phyloP scores from a whole-genome alignment of 257 asterid species.

The Capsicum baccatum region DNA sequence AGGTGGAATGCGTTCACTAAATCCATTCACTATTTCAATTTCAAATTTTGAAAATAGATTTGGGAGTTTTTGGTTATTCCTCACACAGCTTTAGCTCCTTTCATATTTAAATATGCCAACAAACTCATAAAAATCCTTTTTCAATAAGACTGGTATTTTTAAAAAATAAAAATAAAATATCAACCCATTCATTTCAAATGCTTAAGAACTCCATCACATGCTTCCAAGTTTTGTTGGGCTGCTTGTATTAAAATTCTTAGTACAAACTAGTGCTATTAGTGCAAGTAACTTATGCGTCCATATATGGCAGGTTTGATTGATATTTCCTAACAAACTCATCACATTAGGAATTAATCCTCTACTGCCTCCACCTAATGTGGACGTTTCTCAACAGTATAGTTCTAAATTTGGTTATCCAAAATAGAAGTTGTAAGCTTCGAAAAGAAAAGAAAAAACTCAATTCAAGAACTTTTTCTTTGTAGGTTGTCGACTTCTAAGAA shows the following conservation, averaged over 20 bases:
- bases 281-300: background rate
- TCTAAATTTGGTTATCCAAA: background rate
- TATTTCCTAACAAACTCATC: slow-evolving; percentile 16
- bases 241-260: background rate
- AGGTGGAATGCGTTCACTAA: background rate
- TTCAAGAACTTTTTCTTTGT: background rate
- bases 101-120: background rate
- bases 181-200: background rate
- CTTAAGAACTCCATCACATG: background rate
- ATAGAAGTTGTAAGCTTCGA: background rate
- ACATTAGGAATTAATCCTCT: background rate
- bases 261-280: background rate
- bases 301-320: background rate
- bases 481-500: background rate
- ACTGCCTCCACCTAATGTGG: background rate
- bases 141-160: background rate
- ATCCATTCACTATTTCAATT: background rate
- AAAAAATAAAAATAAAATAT: background rate
- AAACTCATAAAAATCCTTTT: background rate
- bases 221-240: background rate
- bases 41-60: background rate
- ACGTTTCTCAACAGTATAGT: background rate
- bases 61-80: background rate
- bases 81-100: background rate
- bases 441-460: background rate